Conservation (phyloP, 2,329 filamentous ascomycete genomes). For the Cyanodermella asteris region DNA sequence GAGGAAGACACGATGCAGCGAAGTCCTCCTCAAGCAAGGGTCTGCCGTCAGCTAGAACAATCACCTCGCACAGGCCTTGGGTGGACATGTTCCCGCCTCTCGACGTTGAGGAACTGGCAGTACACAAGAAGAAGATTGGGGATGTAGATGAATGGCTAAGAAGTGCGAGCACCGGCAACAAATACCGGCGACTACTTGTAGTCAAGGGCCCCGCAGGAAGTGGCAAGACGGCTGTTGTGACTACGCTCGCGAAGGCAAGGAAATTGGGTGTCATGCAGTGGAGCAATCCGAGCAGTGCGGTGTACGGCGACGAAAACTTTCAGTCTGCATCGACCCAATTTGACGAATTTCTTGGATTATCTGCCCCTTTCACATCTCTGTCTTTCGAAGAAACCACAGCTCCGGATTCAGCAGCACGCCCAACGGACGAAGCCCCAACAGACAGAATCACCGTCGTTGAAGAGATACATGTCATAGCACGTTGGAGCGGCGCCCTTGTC, state of each 20-base stretch:
- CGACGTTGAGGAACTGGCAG: slow-evolving; percentile 63
- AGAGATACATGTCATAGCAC: too few relatives aligned
- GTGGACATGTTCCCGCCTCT: slow-evolving; percentile 60
- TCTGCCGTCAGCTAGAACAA: slow-evolving; percentile 11
- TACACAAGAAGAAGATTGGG: slow-evolving; percentile 81
- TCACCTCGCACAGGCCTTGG: slow-evolving; percentile 57
- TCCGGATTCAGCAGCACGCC: too few relatives aligned
- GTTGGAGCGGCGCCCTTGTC: too few relatives aligned
- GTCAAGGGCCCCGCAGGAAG: slow-evolving; percentile 80
- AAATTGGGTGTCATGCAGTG: slow-evolving; percentile 65
- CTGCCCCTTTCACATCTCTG: too few relatives aligned
- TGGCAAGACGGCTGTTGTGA: slow-evolving; percentile 77
- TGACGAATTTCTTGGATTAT: slow-evolving; percentile 70
- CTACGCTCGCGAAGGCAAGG: slow-evolving; percentile 56
- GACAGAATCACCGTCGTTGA: too few relatives aligned
- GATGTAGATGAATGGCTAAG: slow-evolving; percentile 73
- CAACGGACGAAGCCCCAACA: too few relatives aligned
- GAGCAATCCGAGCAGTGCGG: slow-evolving; percentile 55
- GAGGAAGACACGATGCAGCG: too few relatives aligned
- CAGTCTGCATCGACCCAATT: slow-evolving; percentile 61
- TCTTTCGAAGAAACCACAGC: too few relatives aligned
- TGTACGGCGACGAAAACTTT: slow-evolving; percentile 37
- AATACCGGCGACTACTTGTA: slow-evolving; percentile 60
- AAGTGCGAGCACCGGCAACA: too few relatives aligned
- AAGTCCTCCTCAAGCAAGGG: slow-evolving; percentile 6